Conservation (phyloP, 176 grass and related monocot genomes). For the Rhynchospora tenuis region DNA sequence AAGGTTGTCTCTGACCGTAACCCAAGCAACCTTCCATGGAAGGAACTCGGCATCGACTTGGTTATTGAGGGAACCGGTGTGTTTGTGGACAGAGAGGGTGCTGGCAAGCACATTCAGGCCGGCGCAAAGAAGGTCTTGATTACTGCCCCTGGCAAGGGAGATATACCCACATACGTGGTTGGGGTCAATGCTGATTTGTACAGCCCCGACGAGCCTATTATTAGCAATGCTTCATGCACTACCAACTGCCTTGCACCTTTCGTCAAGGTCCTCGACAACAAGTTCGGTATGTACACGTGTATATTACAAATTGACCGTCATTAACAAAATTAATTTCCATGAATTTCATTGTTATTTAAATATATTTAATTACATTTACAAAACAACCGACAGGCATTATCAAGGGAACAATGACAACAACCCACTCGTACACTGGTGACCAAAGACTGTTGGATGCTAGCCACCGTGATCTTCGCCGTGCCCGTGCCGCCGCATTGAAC, state of each 20-base stretch:
- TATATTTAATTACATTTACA: neutral
- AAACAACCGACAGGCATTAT: constrained; percentile 26
- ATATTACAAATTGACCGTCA: neutral
- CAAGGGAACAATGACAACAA: constrained; percentile 48
- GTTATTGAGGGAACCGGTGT: constrained; percentile 53
- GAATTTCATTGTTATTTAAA: neutral
- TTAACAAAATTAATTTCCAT: neutral
- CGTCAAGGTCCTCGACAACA: constrained; percentile 52
- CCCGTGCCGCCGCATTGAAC: constrained; percentile 43
- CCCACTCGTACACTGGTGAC: constrained; percentile 59
- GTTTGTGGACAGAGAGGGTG: constrained; percentile 44
- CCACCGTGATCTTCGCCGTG: constrained; percentile 53
- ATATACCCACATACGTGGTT: constrained; percentile 46
- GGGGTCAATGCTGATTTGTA: constrained; percentile 39
- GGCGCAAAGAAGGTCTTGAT: constrained; percentile 51
- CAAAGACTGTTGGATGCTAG: constrained; percentile 47
- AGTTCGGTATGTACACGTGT: constrained; percentile 30
- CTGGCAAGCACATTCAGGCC: constrained; percentile 47
- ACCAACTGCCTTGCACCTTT: constrained; percentile 57
- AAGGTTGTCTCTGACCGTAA: constrained; percentile 45
- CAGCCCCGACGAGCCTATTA: constrained; percentile 35
- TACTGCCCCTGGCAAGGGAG: constrained; percentile 48
- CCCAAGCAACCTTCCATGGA: constrained; percentile 36
- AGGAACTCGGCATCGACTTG: constrained; percentile 34
- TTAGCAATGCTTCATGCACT: constrained; percentile 55